These are phyloP conservation scores for Ustilago bromivora DNA, from an alignment of 1,284 basidiomycete genomes.

Conservation along the genomic window DNA sequence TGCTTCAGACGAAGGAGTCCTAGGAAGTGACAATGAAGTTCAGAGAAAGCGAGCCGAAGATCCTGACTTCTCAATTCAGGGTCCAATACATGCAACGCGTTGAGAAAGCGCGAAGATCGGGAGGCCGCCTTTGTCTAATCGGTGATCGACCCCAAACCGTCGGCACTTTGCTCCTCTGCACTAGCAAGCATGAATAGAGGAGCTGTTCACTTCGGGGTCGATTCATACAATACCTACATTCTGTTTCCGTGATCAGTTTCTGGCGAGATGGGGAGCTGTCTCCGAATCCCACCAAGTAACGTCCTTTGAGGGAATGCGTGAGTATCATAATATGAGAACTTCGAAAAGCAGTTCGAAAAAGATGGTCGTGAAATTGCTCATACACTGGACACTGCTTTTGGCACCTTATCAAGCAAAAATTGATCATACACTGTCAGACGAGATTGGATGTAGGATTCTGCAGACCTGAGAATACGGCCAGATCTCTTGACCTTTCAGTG, in stretches of 20 bases:
- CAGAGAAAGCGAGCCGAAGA: background rate
- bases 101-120: background rate
- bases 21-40: background rate
- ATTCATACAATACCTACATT: no score
- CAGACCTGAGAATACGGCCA: background rate
- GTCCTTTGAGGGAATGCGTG: no score
- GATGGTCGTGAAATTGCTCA: background rate
- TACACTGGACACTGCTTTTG: background rate
- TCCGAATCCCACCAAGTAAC: no score
- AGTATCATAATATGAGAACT: background rate
- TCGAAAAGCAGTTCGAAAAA: background rate
- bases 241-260: no score
- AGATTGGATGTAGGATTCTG: no score
- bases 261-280: no score
- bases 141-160: no score
- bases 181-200: no score
- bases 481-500: background rate
- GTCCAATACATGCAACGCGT: slow-evolving; percentile 3
- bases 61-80: background rate
- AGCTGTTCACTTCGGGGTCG: no score
- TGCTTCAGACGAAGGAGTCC: background rate
- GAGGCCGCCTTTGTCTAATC: no score
- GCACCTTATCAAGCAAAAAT: background rate
- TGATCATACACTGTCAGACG: background rate
- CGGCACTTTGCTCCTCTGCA: no score